These are phyloP conservation scores for Perkinsus marinus DNA, from an alignment of 169 alveolate species.

Conservation along the genomic window DNA sequence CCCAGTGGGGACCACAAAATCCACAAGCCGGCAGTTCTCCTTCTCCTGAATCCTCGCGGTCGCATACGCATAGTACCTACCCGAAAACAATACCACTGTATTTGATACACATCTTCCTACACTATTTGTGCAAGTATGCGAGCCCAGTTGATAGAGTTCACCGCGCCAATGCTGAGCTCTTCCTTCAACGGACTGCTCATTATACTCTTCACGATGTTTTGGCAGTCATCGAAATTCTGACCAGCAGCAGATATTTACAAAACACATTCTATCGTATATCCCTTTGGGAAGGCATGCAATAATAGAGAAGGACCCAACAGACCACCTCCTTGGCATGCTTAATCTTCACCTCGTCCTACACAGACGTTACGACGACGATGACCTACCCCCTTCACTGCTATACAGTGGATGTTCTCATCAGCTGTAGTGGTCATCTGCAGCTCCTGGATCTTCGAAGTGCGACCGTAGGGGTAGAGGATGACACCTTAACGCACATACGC, in stretches of 20 bases:
- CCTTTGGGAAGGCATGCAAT: too few relatives aligned
- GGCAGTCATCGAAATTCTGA: constrained; percentile 31
- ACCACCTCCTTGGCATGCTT: too few relatives aligned
- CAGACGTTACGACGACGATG: not conserved
- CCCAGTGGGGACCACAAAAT: constrained; percentile 22
- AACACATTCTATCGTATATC: not conserved
- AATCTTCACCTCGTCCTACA: too few relatives aligned
- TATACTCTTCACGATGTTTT: constrained; percentile 10
- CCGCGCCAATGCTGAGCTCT: constrained; percentile 11
- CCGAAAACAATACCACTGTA: not conserved
- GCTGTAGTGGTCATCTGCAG: constrained; percentile 25
- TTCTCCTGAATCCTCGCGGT: not conserved
- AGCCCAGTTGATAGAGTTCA: constrained; percentile 22
- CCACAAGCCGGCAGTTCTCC: not conserved
- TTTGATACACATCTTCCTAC: not conserved
- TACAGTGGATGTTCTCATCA: constrained; percentile 11
- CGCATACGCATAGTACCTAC: not conserved
- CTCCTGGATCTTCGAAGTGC: constrained; percentile 13
- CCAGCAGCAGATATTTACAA: not conserved
- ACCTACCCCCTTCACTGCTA: constrained; percentile 6
- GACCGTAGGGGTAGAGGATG: constrained; percentile 17
- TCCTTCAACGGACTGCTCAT: not conserved
- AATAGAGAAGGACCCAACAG: too few relatives aligned
- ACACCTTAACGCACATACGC: not conserved
- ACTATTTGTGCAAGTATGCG: constrained; percentile 21